Evolutionary conservation across 768 basidiomycete genomes (phyloP).

Genomic region (Mycena polygramma): DNA sequence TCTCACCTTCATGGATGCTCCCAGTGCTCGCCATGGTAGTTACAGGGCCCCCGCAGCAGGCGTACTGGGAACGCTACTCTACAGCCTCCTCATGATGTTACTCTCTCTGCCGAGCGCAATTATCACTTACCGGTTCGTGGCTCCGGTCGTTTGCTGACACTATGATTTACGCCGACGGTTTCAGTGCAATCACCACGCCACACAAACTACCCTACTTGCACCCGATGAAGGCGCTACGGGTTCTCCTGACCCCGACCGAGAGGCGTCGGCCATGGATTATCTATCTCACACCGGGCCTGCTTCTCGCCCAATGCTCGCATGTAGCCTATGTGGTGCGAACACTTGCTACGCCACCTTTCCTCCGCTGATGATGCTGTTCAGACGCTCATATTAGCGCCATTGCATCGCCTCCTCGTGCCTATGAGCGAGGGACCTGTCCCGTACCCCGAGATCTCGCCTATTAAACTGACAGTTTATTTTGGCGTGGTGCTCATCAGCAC

Average conservation of each 20-base stretch:
- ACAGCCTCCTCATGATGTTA: constrained; percentile 75
- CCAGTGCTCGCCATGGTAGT: constrained; percentile 70
- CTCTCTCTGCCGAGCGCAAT: constrained; percentile 78
- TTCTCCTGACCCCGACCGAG: constrained; percentile 86
- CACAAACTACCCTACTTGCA: constrained; percentile 78
- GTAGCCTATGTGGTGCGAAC: constrained; percentile 56
- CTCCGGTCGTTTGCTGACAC: neutral
- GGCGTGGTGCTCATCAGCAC: constrained; percentile 69
- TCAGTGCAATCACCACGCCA: constrained; percentile 86
- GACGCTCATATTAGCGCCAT: constrained; percentile 56
- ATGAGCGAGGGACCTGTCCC: constrained; percentile 50
- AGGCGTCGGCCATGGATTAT: constrained; percentile 83
- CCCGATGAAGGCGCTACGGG: constrained; percentile 69
- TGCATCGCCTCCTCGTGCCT: constrained; percentile 62
- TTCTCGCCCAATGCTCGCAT: constrained; percentile 69
- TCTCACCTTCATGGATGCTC: constrained; percentile 68
- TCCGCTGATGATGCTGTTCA: constrained; percentile 2
- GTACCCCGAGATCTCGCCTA: constrained; percentile 58
- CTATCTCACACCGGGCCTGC: constrained; percentile 82
- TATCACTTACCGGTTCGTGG: constrained; percentile 61
- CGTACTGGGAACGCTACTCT: constrained; percentile 71
- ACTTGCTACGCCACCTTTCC: neutral
- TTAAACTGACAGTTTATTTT: constrained; percentile 69
- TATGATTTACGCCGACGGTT: neutral
- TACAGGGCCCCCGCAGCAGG: constrained; percentile 76